Evolutionary conservation across 768 basidiomycete species (phyloP).

Genomic region (Naematelia aurantialba): DNA sequence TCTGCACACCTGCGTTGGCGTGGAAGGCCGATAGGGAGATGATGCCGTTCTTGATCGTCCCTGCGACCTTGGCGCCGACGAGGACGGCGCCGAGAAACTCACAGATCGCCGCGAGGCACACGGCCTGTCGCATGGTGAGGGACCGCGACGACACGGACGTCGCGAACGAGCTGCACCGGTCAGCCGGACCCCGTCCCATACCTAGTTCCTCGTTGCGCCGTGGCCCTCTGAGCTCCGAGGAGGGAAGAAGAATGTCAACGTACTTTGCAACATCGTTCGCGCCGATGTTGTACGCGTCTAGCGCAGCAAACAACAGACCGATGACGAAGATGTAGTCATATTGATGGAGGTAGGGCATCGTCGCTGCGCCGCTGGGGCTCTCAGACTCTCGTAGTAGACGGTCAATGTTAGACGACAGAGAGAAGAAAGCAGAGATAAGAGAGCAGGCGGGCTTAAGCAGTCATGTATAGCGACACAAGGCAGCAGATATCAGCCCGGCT

Average conservation of each 20-base stretch:
- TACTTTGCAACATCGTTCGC: no score
- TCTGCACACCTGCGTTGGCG: conserved; percentile 51
- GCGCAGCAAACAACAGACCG: conserved; percentile 46
- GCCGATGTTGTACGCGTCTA: conserved; percentile 52
- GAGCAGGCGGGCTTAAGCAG: no score
- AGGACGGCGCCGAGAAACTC: conserved; percentile 52
- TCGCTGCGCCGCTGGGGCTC: no score
- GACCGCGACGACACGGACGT: conserved; percentile 52
- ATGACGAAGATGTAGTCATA: conserved; percentile 51
- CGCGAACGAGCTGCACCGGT: conserved; percentile 50
- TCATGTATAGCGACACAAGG: no score
- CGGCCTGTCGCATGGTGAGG: conserved; percentile 51
- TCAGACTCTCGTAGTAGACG: no score
- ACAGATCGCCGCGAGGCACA: conserved; percentile 48
- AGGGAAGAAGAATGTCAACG: no score
- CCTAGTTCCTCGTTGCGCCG: no score
- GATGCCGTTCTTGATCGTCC: conserved; percentile 55
- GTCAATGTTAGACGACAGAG: no score
- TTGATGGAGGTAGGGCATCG: no score
- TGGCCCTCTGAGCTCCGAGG: no score
- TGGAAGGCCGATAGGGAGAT: conserved; percentile 50
- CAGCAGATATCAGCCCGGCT: no score
- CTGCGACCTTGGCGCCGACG: conserved; percentile 51
- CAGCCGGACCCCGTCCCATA: neutral
- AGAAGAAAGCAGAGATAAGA: no score